These are phyloP conservation scores for Ehretia macrophylla DNA, from an alignment of 257 asterid species.

Conservation along the genomic window DNA sequence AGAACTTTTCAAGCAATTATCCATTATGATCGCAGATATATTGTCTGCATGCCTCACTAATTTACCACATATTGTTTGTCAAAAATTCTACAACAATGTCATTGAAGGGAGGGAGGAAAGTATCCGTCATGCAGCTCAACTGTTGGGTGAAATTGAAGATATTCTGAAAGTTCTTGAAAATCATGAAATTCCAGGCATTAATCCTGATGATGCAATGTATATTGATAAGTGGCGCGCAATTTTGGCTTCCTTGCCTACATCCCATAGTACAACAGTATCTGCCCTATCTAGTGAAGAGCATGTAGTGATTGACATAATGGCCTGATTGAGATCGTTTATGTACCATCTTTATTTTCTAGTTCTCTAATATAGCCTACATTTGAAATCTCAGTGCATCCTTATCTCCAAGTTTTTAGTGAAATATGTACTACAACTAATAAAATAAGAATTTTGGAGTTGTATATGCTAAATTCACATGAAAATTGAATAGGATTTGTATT, in stretches of 20 bases:
- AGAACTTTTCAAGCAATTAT: conserved; percentile 16
- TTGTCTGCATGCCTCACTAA: conserved; percentile 23
- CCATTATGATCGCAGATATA: conserved; percentile 25
- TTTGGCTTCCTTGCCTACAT: not conserved
- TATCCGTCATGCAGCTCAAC: conserved; percentile 23
- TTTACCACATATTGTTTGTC: conserved; percentile 14
- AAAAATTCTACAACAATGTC: conserved; percentile 15
- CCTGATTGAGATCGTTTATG: too few species aligned
- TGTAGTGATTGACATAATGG: not conserved
- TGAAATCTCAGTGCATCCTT: too few species aligned
- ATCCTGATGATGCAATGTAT: conserved; percentile 13
- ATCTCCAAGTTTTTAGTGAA: too few species aligned
- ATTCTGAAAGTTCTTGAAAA: conserved; percentile 22
- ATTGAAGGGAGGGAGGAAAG: conserved; percentile 27
- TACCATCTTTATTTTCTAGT: too few species aligned
- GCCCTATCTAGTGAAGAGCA: not conserved
- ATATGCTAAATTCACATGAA: too few species aligned
- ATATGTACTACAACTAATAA: too few species aligned
- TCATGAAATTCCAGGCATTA: conserved; percentile 11
- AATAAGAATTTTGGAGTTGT: too few species aligned
- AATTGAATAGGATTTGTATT: too few species aligned
- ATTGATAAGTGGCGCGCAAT: conserved; percentile 29
- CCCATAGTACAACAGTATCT: not conserved
- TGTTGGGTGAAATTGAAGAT: conserved; percentile 27
- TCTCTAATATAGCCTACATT: too few species aligned